Evolutionary conservation across 495 filamentous ascomycete genomes (phyloP), one percentile per base, ranked within the genome.

Genomic region (Trypethelium eluteriae): DNA sequence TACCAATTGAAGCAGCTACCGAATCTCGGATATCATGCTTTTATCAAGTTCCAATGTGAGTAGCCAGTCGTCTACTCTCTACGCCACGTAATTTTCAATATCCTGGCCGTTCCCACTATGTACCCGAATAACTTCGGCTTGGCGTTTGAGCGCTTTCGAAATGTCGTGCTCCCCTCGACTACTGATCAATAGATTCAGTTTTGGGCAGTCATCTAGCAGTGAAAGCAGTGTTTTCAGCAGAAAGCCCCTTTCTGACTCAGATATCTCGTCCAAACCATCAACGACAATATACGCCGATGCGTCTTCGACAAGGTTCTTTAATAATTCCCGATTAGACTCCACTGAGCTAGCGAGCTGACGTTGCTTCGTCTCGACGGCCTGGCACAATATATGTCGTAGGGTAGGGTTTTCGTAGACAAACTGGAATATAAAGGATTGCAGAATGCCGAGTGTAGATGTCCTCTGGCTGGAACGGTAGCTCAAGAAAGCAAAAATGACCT

Each of bases 111-210:
- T 71, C 39, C 34, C 25, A 4, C 57, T 3, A 65, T 65, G 46
- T n/a, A 57, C 25, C 9, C 64, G 44, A 9, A 65, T 39, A 2
- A 53, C 9, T 41, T 56, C 64, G 34, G 10, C 35, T 35, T 53
- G 16, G 38, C 16, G 16, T 44, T 12, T 44, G 39, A 12, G 12
- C 6, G 5, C 39, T 44, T 44, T 57, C n/a, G 49, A 12, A 5
- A 65, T 65, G 34, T 65, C 64, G 68, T 16, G 62, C 53, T 70
- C 70, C 1, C 41, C 9, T 67, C 70, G 65, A 35, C 69, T 64
- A n/a, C 74, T 68, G 10, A 74, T 64, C 32, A 70, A 63, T 64
- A 74, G 38, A 47, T 66, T 69, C 16, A 63, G 16, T 34, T 50
- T 35, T 18, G 38, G 34, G 57, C 46, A 38, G n/a, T n/a, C n/a